Percentiles rank a stretch among this genome's conserved stretches.
Conservation (phyloP, 768 basidiomycete genomes). For the Cystobasidium onofrii region DNA sequence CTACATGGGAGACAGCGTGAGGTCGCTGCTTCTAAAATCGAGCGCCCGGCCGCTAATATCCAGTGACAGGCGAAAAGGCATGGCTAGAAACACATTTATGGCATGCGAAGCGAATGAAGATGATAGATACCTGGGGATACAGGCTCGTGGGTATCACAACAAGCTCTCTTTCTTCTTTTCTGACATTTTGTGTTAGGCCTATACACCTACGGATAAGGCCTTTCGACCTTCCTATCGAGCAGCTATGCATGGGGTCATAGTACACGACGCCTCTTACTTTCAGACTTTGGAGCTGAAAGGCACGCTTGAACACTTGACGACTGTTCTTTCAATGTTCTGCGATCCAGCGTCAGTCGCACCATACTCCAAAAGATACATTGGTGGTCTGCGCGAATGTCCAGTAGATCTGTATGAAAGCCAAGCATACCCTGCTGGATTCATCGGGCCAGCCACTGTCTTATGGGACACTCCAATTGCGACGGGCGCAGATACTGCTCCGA, state of each 20-base stretch:
- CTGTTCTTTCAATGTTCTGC: conserved; percentile 24
- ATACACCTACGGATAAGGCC: conserved; percentile 80
- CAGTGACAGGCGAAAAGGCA: conserved; percentile 60
- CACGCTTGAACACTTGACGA: neutral
- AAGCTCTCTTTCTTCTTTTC: neutral
- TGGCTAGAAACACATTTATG: conserved; percentile 97
- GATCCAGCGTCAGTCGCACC: conserved; percentile 25
- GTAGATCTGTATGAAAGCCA: conserved; percentile 60
- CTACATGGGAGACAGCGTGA: conserved; percentile 61
- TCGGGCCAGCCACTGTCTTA: conserved; percentile 64
- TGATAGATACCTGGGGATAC: conserved; percentile 88
- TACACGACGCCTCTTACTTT: conserved; percentile 80
- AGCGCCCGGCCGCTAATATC: neutral
- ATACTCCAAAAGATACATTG: conserved; percentile 37
- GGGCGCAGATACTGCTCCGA: neutral
- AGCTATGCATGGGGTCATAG: conserved; percentile 68
- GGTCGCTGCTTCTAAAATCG: conserved; percentile 13
- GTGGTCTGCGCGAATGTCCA: conserved; percentile 60
- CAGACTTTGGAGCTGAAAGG: conserved; percentile 38
- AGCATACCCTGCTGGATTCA: conserved; percentile 60
- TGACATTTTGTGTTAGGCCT: conserved; percentile 52
- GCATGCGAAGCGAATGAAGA: conserved; percentile 94
- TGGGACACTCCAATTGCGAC: conserved; percentile 54
- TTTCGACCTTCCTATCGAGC: conserved; percentile 88
- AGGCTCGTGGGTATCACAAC: conserved; percentile 55